Conservation (phyloP, 2,329 filamentous ascomycete species). For the Plenodomus lindquistii region DNA sequence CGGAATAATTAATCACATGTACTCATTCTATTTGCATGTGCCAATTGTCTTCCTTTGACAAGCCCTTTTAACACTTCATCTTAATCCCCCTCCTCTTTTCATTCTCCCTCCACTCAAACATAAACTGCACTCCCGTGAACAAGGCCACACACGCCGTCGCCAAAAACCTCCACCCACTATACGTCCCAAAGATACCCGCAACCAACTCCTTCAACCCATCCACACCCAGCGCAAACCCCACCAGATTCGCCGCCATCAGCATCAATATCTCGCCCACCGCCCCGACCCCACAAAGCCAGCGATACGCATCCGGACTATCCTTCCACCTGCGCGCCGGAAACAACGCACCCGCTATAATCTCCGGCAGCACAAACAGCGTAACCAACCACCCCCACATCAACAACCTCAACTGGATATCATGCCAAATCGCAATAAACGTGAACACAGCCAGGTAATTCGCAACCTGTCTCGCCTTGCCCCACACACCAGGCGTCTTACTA, state of each 20-base stretch:
- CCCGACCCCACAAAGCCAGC: conserved; percentile 78
- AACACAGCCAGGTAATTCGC: conserved; percentile 84
- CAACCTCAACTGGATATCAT: conserved; percentile 89
- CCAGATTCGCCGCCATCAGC: conserved; percentile 95
- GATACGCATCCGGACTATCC: conserved; percentile 69
- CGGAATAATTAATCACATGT: no score
- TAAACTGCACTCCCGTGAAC: conserved; percentile 86
- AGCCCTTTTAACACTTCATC: conserved; percentile 82
- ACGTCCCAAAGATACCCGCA: conserved; percentile 73
- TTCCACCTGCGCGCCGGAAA: conserved; percentile 79
- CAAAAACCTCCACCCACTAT: conserved; percentile 75
- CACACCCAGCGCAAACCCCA: conserved; percentile 90
- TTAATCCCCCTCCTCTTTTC: conserved; percentile 82
- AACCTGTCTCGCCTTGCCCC: conserved; percentile 61
- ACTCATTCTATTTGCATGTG: no score
- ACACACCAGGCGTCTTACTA: conserved; percentile 43
- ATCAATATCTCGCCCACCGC: conserved; percentile 84
- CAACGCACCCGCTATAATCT: conserved; percentile 70
- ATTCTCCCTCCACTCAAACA: conserved; percentile 91
- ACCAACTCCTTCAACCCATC: conserved; percentile 83
- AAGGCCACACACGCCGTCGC: conserved; percentile 70
- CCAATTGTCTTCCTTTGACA: no score
- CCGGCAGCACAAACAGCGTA: conserved; percentile 89
- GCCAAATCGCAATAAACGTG: conserved; percentile 97
- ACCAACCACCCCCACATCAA: conserved; percentile 98